phyloP scores from a whole-genome alignment of 257 asterid species.

The Rehmannia glutinosa region DNA sequence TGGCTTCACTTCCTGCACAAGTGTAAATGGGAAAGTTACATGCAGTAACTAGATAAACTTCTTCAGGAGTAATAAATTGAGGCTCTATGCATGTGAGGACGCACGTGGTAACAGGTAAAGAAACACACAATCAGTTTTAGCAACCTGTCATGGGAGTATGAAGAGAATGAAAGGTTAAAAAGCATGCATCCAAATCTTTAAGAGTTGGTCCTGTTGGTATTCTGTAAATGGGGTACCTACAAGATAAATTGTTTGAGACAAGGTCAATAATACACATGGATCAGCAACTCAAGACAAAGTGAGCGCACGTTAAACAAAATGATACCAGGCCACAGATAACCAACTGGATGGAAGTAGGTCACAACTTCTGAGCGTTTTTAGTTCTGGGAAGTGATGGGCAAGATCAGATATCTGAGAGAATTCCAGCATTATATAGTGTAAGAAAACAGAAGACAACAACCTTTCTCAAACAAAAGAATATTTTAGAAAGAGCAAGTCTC shows the following conservation, averaged over 20 bases:
- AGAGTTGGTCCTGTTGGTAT: conserved; percentile 93
- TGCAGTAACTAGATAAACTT: background rate
- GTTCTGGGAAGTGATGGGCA: conserved; percentile 58
- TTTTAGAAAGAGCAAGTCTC: background rate
- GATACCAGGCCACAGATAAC: conserved; percentile 96
- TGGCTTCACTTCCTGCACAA: conserved; percentile 51
- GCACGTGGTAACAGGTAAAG: no score
- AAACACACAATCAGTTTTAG: no score
- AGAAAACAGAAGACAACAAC: conserved; percentile 7
- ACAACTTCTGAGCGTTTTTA: conserved; percentile 74
- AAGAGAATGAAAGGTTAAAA: conserved; percentile 90
- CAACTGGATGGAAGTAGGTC: conserved; percentile 86
- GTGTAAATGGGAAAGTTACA: background rate
- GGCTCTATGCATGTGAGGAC: no score
- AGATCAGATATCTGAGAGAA: conserved; percentile 64
- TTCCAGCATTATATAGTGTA: background rate
- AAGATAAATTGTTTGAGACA: background rate
- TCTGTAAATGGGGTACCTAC: conserved; percentile 96
- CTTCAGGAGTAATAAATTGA: no score
- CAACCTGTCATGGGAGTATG: conserved; percentile 72
- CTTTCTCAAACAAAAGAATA: background rate
- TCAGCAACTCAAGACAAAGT: background rate
- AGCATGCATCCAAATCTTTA: conserved; percentile 86
- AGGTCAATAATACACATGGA: background rate
- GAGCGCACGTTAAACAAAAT: background rate